Percentiles rank a stretch among this genome's conserved stretches.
Evolutionary conservation across 2,329 filamentous ascomycete species (phyloP).

Genomic region (Aspergillus clavatus): DNA sequence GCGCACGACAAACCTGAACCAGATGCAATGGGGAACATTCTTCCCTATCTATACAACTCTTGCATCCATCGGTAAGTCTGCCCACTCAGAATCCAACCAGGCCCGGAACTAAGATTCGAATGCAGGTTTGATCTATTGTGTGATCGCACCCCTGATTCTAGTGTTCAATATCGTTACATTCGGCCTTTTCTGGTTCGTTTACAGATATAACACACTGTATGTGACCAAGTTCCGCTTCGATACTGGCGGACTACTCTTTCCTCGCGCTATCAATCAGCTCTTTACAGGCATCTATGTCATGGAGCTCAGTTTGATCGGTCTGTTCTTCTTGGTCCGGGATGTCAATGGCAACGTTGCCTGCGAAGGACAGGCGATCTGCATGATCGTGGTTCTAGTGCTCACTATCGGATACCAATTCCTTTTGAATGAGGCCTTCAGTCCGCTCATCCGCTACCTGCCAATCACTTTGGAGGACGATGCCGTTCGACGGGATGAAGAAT

Average conservation of each 20-base stretch:
- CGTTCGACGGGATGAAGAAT: constrained; percentile 82
- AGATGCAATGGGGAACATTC: constrained; percentile 84
- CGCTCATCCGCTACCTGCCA: constrained; percentile 81
- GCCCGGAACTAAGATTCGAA: constrained; percentile 6
- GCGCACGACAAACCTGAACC: constrained; percentile 71
- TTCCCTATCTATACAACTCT: constrained; percentile 97
- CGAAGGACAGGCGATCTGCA: constrained; percentile 72
- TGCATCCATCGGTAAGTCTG: constrained; percentile 68
- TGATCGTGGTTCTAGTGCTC: constrained; percentile 68
- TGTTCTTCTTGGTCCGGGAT: constrained; percentile 75
- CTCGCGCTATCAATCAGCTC: constrained; percentile 87
- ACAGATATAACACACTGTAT: constrained; percentile 95
- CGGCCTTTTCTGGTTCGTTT: constrained; percentile 83
- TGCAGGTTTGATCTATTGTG: constrained; percentile 69
- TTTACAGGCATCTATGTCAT: constrained; percentile 95
- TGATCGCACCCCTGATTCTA: constrained; percentile 85
- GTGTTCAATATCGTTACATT: constrained; percentile 94
- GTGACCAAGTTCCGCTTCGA: constrained; percentile 85
- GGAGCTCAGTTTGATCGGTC: constrained; percentile 81
- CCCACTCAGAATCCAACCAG: background rate
- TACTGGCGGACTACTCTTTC: constrained; percentile 88
- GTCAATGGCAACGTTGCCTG: constrained; percentile 54
- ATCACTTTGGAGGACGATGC: constrained; percentile 96
- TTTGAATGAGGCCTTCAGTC: constrained; percentile 76
- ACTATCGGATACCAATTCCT: constrained; percentile 75